A percentile compares a stretch with the other conserved stretches of the same genome.
phyloP scores from a whole-genome alignment of 2,329 filamentous ascomycete genomes.

The Pseudocercospora musae region DNA sequence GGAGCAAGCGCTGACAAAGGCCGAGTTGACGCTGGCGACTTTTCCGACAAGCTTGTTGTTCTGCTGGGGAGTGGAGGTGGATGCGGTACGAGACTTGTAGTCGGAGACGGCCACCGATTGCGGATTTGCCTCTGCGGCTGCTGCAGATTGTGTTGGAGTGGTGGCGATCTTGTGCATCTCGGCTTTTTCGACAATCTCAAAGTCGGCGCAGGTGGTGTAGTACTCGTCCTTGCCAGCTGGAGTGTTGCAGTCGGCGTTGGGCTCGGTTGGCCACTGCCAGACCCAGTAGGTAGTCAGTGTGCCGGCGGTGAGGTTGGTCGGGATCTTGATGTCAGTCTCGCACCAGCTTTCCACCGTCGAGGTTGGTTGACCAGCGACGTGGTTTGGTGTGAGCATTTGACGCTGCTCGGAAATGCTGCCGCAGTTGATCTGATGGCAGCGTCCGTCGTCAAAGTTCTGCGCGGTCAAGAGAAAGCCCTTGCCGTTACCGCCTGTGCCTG shows the following conservation, averaged over 20 bases:
- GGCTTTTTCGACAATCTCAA: constrained; percentile 46
- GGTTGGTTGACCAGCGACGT: constrained; percentile 48
- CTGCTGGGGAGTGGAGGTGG: constrained; percentile 31
- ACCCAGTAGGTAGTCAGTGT: constrained; percentile 89
- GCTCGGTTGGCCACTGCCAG: constrained; percentile 78
- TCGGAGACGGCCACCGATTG: constrained; percentile 39
- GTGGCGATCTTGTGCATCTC: constrained; percentile 20
- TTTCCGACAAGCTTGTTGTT: constrained; percentile 21
- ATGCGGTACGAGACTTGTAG: constrained; percentile 42
- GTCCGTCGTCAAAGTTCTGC: constrained; percentile 82
- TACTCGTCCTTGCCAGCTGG: constrained; percentile 53
- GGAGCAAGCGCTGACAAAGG: constrained; percentile 26
- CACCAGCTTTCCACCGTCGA: constrained; percentile 63
- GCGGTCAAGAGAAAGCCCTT: constrained; percentile 72
- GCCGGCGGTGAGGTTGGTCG: constrained; percentile 59
- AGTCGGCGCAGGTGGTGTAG: constrained; percentile 58
- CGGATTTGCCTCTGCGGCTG: constrained; percentile 37
- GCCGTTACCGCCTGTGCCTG: constrained; percentile 76
- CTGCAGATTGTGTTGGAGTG: constrained; percentile 5
- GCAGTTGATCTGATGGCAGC: constrained; percentile 78
- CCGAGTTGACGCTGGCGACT: constrained; percentile 9
- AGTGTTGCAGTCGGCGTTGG: constrained; percentile 42
- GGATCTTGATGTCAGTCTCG: constrained; percentile 76
- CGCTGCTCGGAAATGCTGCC: constrained; percentile 58
- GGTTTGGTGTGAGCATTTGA: constrained; percentile 54